Base-by-base conservation (phyloP, 352 stramenopile species). In the Globisporangium irregulare region DNA sequence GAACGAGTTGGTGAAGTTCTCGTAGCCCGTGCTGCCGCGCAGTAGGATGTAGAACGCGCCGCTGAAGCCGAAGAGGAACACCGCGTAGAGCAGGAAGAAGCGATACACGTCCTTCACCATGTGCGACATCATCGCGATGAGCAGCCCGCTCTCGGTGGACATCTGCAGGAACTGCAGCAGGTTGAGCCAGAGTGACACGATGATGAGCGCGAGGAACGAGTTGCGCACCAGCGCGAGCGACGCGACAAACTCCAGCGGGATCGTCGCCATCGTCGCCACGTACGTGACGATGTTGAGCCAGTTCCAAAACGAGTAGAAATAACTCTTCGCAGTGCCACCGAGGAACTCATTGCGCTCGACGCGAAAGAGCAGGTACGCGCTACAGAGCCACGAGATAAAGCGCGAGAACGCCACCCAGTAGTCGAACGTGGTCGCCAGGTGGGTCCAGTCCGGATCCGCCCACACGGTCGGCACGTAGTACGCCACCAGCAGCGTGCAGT, bases 81-180 rank as follows among this genome's bases (percentile, higher is more conserved):
- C 85, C 0, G 70, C 75, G 66, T 93, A 93, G 25, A 93, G 75
- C 41, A 93, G 57, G 20, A 86, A 74, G 61, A 93, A 93, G 4
- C 79, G 81, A 46, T 79, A 79, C 54, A 90, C 79, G 55, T 93
- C 85, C 25, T 78, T 86, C 22, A 87, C 73, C 78, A 93, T 87
- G 70, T 86, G 79, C 14, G 75, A 77, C 85, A 93, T 91, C 85
- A 93, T 93, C 7, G 85, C 81, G 61, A 91, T 84, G 5, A 93
- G 75, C n/a, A 91, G 65, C 0, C 85, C 85, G 7, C 73, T 87
- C 10, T 78, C 72, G 8, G 71, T 79, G 12, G 79, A 84, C 51
- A 90, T 74, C 62, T 91, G 83, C 9, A 91, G 76, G 61, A 91
- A 91, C 71, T 91, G 82, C 25, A 91, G 74, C 60, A 89, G 58